Evolutionary conservation across 2,329 filamentous ascomycete species (phyloP), one percentile per base, ranked within the genome.

Genomic region (Camillea tinctor): DNA sequence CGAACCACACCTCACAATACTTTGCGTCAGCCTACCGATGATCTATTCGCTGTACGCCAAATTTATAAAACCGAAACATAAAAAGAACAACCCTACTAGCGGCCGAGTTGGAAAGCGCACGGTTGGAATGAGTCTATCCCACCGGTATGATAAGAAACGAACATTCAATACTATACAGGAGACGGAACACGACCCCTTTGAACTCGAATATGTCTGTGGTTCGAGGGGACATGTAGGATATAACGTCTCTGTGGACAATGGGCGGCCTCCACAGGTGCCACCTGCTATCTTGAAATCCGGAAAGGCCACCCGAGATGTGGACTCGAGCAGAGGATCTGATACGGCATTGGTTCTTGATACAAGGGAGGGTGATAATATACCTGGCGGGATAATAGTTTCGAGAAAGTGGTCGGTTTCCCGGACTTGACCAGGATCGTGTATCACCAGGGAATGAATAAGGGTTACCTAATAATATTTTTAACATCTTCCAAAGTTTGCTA

Each of bases 21-120:
- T 64, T n/a, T 67, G 63, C 51, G 60, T 67, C 44, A 65, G 65
- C 40, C 58, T 65, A n/a, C 65, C 65, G 52, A 65, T 67, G 65
- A 50, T 67, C 13, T 65, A 65, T 30, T 64, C 63, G 0, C 54
- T 64, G 8, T 59, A 58, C 26, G 52, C 56, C 6, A 62, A 63
- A 26, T 1, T 61, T 53, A 55, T 58, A 17, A 44, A 44, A 57
- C 52, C 59, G 1, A 23, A 54, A 2, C 58, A 44, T 30, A 58
- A 50, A 11, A 44, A 20, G 2, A 44, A 44, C 17, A 44, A 44
- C 6, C 2, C 4, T 15, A 7, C 17, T 44, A n/a, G 36, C 11
- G 36, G 17, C 11, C 36, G 36, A 44, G 36, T n/a, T 1, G 36
- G 36, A n/a, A 44, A 44, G 36, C 48, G 63, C 60, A 52, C 56